Base-by-base conservation (phyloP, 1,139 yeast genomes). In the Dujonia santamariae region DNA sequence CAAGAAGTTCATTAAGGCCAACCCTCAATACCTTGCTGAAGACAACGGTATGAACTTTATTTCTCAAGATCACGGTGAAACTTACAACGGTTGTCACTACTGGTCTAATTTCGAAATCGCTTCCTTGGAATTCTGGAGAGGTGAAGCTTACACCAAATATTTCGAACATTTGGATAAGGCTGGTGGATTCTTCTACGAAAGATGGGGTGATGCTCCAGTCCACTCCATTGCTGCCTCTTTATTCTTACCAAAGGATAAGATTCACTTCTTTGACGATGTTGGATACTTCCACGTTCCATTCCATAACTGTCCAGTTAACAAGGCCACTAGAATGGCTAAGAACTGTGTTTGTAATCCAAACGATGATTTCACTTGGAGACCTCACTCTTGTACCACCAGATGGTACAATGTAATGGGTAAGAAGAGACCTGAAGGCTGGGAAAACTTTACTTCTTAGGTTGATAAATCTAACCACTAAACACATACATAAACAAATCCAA, bases 201-300 rank as follows among this genome's bases (percentile, higher is more conserved):
- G 95, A 55, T 86, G 95, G 95, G 95, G 95, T 41, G 96, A 85
- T 60, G 95, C 95, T 9, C 95, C 96, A 25, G 81, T 86, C 26
- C 96, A 86, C 55, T 83, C 95, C 11, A 78, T 86, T 50, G 95
- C 92, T 11, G 95, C 85, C n/a, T 67, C 90, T 3, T 62, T 85
- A 41, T 80, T 86, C 59, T 61, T 85, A 53, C 77, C 80, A 41
- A 73, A 74, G 55, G 77, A 74, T 24, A 73, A 78, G 53, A 58
- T 85, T 37, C 92, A 87, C 56, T 82, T 80, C 69, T 83, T 86
- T 54, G 86, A 81, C 39, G 94, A 87, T 49, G 72, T 86, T 40
- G 95, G 96, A 41, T 85, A 85, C 61, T 82, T 67, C 56, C 96
- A 87, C 53, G 81, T 77, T 44, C 87, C 86, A 13, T 81, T 83